These are phyloP conservation scores for Pneumocystis murina DNA, from an alignment of 1,139 yeast species.

Conservation along the genomic window DNA sequence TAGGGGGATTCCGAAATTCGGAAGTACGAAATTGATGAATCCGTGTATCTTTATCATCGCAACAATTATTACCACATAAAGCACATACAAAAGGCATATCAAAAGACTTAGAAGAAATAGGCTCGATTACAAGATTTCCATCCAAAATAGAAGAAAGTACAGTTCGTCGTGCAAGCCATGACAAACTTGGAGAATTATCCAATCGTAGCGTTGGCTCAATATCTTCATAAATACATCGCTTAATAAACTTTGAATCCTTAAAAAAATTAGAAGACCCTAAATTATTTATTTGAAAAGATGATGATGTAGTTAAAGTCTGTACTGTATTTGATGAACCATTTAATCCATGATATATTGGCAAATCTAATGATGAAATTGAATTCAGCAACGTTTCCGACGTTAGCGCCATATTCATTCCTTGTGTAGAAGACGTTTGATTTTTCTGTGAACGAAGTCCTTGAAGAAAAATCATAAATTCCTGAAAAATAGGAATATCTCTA, in stretches of 20 bases:
- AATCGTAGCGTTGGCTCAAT: slow-evolving; percentile 55
- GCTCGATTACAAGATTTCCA: slow-evolving; percentile 72
- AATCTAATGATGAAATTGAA: not conserved
- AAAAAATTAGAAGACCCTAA: slow-evolving; percentile 19
- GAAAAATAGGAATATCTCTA: not conserved
- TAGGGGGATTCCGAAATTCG: slow-evolving; percentile 20
- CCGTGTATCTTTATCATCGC: slow-evolving; percentile 10
- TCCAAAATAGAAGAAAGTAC: slow-evolving; percentile 58
- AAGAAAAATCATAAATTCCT: not conserved
- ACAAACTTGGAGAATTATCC: slow-evolving; percentile 46
- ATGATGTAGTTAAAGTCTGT: slow-evolving; percentile 2
- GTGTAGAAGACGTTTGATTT: not conserved
- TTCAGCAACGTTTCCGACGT: not conserved
- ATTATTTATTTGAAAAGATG: slow-evolving; percentile 2
- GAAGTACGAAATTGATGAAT: slow-evolving; percentile 13
- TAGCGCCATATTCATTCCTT: not conserved
- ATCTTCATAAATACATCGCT: slow-evolving; percentile 56
- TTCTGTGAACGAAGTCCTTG: not conserved
- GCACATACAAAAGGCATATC: slow-evolving; percentile 15
- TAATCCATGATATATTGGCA: not conserved
- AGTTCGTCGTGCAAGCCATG: slow-evolving; percentile 44
- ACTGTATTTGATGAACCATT: not conserved
- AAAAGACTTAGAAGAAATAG: slow-evolving; percentile 41
- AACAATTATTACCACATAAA: slow-evolving; percentile 13
- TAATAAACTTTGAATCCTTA: slow-evolving; percentile 47